Base-by-base conservation (phyloP, 345 rosid genomes). In the Acer yangbiense region DNA sequence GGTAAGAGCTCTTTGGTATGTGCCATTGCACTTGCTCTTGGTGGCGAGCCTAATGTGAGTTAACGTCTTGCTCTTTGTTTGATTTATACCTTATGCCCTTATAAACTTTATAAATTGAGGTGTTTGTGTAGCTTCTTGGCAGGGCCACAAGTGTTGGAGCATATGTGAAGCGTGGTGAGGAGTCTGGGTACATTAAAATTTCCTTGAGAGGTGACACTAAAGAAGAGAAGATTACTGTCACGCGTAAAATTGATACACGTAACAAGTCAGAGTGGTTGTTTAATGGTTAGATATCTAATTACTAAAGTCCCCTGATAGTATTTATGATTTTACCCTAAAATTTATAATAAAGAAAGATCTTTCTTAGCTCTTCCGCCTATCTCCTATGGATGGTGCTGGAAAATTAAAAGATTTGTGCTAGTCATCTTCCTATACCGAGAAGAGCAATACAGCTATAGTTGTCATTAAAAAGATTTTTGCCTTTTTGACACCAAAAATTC, bases 1-100 rank as follows among this genome's bases (percentile, higher is more conserved):
- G 99, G 99, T 16, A 95, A 95, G 86, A 95, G 98, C 79, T 92
- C 99, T 71, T 88, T 95, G 77, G 99, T 95, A 60, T 95, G 99
- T 66, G 99, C 99, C 75, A 95, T 93, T 79, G 99, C 97, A 1
- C 94, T 95, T 76, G 91, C 96, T 75, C 94, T 95, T 29, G 96
- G 97, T 63, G 98, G 98, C 10, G 98, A 95, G 80, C 94, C 99
- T 75, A 95, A 86, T 92, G 96, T 91, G 79, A 55, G 91, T 87
- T 64, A 17, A 44, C 74, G 61, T 69, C 32, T 41, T 68, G 62
- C 32, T 10, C 4, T 77, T 73, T 46, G 44, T 18, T 77, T 78
- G 44, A 13, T 54, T 77, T 20, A 55, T 27, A 60, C 50, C 68
- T 43, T 27, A 5, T 84, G 48, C 43, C 48, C 27, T 69, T 66